These are phyloP conservation scores for Chrysopogon serrulatus DNA, from an alignment of 176 grass and related monocot genomes.

Conservation along the genomic window DNA sequence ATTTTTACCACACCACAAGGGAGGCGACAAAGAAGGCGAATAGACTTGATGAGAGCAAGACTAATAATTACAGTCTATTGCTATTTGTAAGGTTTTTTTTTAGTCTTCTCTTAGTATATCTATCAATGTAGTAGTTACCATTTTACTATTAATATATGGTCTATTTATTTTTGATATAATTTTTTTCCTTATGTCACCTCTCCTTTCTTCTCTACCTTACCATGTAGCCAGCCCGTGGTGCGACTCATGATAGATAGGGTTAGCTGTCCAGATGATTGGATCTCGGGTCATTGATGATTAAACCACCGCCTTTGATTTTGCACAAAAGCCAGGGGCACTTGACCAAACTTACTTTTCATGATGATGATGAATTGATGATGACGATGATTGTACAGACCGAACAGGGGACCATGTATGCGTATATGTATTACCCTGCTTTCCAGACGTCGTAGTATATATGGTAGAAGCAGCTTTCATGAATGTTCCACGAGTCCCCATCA, in stretches of 20 bases:
- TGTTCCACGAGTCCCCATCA: neutral
- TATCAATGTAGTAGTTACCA: too few relatives aligned
- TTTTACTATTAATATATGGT: too few relatives aligned
- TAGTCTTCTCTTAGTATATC: too few relatives aligned
- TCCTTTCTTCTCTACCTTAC: too few relatives aligned
- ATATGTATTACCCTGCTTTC: neutral
- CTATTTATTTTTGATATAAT: too few relatives aligned
- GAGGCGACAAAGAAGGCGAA: neutral
- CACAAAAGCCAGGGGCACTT: conserved; percentile 14
- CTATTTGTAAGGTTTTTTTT: too few relatives aligned
- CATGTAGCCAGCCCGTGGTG: neutral
- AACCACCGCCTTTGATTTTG: neutral
- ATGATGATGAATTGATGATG: neutral
- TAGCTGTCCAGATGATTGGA: conserved; percentile 7
- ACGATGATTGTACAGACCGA: neutral
- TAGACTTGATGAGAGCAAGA: too few relatives aligned
- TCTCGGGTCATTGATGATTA: conserved; percentile 17
- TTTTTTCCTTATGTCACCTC: too few relatives aligned
- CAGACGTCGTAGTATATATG: neutral
- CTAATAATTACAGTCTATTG: too few relatives aligned
- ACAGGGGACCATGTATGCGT: neutral
- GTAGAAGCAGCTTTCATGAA: neutral
- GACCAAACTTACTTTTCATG: neutral
- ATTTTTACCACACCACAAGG: neutral
- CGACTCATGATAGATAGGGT: neutral